phyloP scores from a whole-genome alignment of 2,329 filamentous ascomycete species.

The Fusarium nelsonii region DNA sequence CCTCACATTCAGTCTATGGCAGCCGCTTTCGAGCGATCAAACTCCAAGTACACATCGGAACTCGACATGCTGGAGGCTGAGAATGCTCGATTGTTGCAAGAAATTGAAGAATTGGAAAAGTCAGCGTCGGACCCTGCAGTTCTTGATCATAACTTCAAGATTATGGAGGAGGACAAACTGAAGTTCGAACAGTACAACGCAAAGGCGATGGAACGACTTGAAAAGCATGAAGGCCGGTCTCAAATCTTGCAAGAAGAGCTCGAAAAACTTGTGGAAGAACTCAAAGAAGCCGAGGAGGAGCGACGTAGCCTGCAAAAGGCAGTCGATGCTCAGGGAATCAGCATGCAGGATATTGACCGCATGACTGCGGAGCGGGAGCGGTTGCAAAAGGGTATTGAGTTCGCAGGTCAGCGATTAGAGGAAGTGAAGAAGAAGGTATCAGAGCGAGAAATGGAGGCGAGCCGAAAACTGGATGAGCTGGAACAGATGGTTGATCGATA shows the following conservation, averaged over 20 bases:
- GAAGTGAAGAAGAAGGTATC: constrained; percentile 85
- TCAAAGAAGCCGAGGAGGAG: constrained; percentile 86
- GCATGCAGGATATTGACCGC: constrained; percentile 97
- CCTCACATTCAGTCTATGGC: constrained; percentile 93
- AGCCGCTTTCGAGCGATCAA: constrained; percentile 84
- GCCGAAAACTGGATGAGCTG: constrained; percentile 88
- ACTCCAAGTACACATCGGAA: constrained; percentile 86
- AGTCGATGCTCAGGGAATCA: constrained; percentile 93
- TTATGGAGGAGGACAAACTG: constrained; percentile 91
- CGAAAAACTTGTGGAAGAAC: constrained; percentile 79
- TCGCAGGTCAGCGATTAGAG: constrained; percentile 79
- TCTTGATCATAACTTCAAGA: constrained; percentile 89
- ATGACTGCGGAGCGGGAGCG: constrained; percentile 97
- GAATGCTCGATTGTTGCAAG: constrained; percentile 81
- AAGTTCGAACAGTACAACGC: constrained; percentile 98
- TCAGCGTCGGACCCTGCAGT: constrained; percentile 85
- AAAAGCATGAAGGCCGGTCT: constrained; percentile 87
- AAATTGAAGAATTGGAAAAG: constrained; percentile 91
- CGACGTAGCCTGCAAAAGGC: constrained; percentile 82
- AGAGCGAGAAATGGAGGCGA: constrained; percentile 90
- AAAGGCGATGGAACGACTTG: constrained; percentile 83
- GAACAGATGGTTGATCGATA: constrained; percentile 90
- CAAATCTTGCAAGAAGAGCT: constrained; percentile 88
- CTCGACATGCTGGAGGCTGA: constrained; percentile 88
- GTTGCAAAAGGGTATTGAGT: constrained; percentile 88